Evolutionary conservation across 768 basidiomycete genomes (phyloP).

Genomic region (Termitomyces sp.): DNA sequence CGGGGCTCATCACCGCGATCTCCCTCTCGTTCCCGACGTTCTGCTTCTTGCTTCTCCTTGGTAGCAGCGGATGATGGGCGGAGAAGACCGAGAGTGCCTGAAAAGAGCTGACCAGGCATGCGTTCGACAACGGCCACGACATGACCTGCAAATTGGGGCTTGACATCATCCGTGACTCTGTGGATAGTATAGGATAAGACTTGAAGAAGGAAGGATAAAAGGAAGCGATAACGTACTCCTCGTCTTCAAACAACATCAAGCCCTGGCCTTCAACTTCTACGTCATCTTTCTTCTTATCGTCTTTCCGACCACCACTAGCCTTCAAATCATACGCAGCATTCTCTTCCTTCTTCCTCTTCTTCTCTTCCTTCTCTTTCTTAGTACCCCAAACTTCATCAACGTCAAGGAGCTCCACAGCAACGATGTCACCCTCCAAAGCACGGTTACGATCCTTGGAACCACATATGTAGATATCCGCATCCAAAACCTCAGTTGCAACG

Average conservation of each 20-base stretch:
- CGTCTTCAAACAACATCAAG: conserved; percentile 93
- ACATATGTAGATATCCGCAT: conserved; percentile 98
- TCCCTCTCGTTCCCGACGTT: conserved; percentile 94
- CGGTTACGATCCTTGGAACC: conserved; percentile 98
- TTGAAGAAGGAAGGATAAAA: background rate
- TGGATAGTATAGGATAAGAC: conserved; percentile 2
- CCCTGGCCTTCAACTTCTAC: conserved; percentile 99
- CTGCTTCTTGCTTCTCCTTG: conserved; percentile 98
- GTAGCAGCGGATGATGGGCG: conserved; percentile 96
- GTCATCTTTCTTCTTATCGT: conserved; percentile 99
- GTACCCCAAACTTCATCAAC: conserved; percentile 98
- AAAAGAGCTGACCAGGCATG: conserved; percentile 98
- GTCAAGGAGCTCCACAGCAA: conserved; percentile 95
- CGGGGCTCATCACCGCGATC: conserved; percentile 83
- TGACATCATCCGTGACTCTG: conserved; percentile 95
- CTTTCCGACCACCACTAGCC: conserved; percentile 70
- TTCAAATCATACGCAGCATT: conserved; percentile 91
- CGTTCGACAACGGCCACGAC: conserved; percentile 99
- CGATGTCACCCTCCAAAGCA: conserved; percentile 96
- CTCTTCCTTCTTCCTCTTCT: conserved; percentile 99
- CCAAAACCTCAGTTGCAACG: conserved; percentile 95
- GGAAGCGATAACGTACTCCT: conserved; percentile 56
- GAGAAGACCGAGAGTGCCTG: conserved; percentile 90
- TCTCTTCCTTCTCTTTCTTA: conserved; percentile 99
- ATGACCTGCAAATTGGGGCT: conserved; percentile 97